These are phyloP conservation scores for Phytophthora tubulina DNA, from an alignment of 352 stramenopile genomes.

Conservation along the genomic window DNA sequence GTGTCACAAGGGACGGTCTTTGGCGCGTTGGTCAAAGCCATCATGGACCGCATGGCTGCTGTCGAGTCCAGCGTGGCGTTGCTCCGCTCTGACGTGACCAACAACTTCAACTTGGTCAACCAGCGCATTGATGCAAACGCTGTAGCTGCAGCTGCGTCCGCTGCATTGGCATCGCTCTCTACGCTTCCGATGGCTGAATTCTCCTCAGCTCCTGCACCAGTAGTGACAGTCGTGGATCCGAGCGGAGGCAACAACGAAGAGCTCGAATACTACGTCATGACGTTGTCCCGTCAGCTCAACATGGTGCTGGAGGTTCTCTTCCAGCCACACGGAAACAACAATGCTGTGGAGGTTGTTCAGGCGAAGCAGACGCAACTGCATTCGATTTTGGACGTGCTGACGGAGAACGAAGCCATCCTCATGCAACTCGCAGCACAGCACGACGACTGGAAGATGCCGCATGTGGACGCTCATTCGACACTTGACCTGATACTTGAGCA, in stretches of 20 bases:
- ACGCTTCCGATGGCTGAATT: conserved; percentile 12
- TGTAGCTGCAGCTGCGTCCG: conserved; percentile 20
- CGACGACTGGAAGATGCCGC: conserved; percentile 7
- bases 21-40: conserved; percentile 60
- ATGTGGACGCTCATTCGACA: background rate
- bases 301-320: conserved; percentile 72
- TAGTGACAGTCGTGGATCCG: conserved; percentile 18
- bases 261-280: conserved; percentile 69
- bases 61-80: conserved; percentile 59
- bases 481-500: background rate
- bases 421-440: conserved; percentile 47
- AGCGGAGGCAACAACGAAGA: conserved; percentile 44
- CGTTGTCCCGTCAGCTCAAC: conserved; percentile 67
- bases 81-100: conserved; percentile 34
- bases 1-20: conserved; percentile 79
- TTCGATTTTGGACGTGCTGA: conserved; percentile 65
- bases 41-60: conserved; percentile 61
- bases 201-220: background rate
- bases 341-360: conserved; percentile 43
- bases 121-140: conserved; percentile 42
- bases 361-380: conserved; percentile 48
- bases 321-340: conserved; percentile 42
- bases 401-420: conserved; percentile 69
- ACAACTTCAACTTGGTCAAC: conserved; percentile 47
- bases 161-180: conserved; percentile 25